These are phyloP conservation scores for Corchorus capsularis DNA, from an alignment of 345 rosid species.

Conservation along the genomic window DNA sequence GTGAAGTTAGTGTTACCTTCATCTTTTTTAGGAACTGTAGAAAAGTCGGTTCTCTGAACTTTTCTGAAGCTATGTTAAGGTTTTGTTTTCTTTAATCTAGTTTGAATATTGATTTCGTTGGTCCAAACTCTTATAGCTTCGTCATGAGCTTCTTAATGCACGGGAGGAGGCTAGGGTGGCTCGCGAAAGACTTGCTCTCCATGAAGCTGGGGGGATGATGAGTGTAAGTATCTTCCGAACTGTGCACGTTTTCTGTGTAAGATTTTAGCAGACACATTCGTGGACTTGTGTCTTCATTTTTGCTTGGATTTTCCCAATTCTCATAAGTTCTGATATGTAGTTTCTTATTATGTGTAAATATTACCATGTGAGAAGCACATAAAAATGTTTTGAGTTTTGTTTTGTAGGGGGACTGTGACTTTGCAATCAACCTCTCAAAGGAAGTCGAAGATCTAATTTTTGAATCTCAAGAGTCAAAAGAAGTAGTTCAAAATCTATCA, in stretches of 20 bases:
- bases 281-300: slow-evolving; percentile 11
- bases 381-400: slow-evolving; percentile 26
- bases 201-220: slow-evolving; percentile 36
- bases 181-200: slow-evolving; percentile 50
- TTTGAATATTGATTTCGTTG: slow-evolving; percentile 6
- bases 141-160: slow-evolving; percentile 64
- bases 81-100: slow-evolving; percentile 13
- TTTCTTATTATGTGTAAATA: not conserved
- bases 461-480: slow-evolving; percentile 52
- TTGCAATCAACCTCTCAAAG: slow-evolving; percentile 42
- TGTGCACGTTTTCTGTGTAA: slow-evolving; percentile 12
- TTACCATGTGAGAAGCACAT: not conserved
- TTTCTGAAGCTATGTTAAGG: slow-evolving; percentile 5
- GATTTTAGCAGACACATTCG: slow-evolving; percentile 9
- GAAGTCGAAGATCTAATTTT: slow-evolving; percentile 54
- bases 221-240: slow-evolving; percentile 34
- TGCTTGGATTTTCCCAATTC: not conserved
- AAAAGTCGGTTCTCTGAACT: not conserved
- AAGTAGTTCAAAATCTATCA: slow-evolving; percentile 44
- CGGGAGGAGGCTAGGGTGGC: slow-evolving; percentile 60
- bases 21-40: not conserved
- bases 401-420: slow-evolving; percentile 41
- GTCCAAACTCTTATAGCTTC: slow-evolving; percentile 44
- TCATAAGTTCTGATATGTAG: not conserved
- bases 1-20: not conserved